These are phyloP conservation scores for Candida sanyaensis DNA, from an alignment of 1,139 yeast genomes.

Conservation along the genomic window DNA sequence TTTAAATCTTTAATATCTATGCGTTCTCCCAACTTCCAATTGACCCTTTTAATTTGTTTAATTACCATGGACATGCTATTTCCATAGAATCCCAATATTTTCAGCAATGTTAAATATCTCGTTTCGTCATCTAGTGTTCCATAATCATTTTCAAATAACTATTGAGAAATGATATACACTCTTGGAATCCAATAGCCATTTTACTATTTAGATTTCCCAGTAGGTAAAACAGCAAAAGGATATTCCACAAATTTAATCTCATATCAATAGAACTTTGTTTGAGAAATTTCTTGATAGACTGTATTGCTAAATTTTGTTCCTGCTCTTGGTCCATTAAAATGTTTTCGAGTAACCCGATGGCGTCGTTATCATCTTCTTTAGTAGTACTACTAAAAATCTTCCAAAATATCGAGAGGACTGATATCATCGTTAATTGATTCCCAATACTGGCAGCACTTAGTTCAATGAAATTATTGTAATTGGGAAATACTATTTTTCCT, in stretches of 20 bases:
- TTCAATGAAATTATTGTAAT: constrained; percentile 61
- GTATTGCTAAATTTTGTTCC: constrained; percentile 23
- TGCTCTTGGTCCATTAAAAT: constrained; percentile 35
- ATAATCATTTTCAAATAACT: constrained; percentile 18
- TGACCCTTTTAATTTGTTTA: constrained; percentile 16
- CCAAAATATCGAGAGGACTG: constrained; percentile 68
- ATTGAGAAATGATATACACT: constrained; percentile 38
- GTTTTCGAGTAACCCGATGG: constrained; percentile 55
- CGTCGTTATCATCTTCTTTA: constrained; percentile 41
- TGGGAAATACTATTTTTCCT: constrained; percentile 30
- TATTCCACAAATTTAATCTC: constrained; percentile 73
- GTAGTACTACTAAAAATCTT: constrained; percentile 49
- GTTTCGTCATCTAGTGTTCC: constrained; percentile 8
- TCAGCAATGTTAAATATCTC: constrained; percentile 25
- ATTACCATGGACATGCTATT: constrained; percentile 28
- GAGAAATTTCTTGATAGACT: constrained; percentile 61
- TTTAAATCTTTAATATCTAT: constrained; percentile 7
- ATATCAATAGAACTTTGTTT: constrained; percentile 64
- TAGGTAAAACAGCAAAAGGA: constrained; percentile 63
- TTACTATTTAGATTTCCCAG: constrained; percentile 37
- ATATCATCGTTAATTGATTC: constrained; percentile 65
- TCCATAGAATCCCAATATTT: constrained; percentile 34
- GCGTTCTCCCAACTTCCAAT: constrained; percentile 24
- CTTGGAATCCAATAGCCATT: constrained; percentile 57
- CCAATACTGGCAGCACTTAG: constrained; percentile 53